Evolutionary conservation across 164 flowering plant genomes (phyloP), one percentile per base, ranked within the genome.

Genomic region (Pachysandra terminalis): DNA sequence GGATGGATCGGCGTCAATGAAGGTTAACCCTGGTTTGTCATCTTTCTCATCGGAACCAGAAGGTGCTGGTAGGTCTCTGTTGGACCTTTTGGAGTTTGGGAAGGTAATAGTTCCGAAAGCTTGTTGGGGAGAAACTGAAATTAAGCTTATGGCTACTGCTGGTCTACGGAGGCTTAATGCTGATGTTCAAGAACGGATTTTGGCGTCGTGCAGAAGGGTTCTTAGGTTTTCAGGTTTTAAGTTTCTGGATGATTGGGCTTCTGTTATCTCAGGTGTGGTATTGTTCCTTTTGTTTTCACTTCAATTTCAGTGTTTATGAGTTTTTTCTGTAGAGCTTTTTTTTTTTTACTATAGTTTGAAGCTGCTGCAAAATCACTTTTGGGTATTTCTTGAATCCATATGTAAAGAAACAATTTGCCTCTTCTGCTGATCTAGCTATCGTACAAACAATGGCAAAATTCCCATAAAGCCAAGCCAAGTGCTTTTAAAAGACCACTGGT

Each of bases 141-240:
- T 95, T 68, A 80, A 90, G 77, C 74, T 95, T 17, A 90, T 95
- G 99, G 97, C 96, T 0, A 95, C 99, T 16, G 99, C 99, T 5
- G 99, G 99, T 37, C 40, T 95, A 82, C 53, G 99, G 75, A 60
- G 83, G 82, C 75, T 95, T 56, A 83, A 81, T 53, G 54, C 61
- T 61, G 71, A 51, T 14, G 88, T 74, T 56, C 93, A 83, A 75
- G 86, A 85, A 19, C 64, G 70, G 79, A 86, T 95, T 58, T 64
- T 95, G 81, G 88, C 89, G 40, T 78, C 84, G 0, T 89, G 96
- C 71, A 72, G 95, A 62, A 66, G 65, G 68, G 86, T 82, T 58
- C 64, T 95, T 67, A 77, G 86, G 63, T 41, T 48, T 12, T 90
- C 98, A 0, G 95, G 89, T 35, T 95, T 95, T 28, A 73, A 70